Conservation (phyloP, 257 asterid genomes). For the Parsonsia alboflavescens region DNA sequence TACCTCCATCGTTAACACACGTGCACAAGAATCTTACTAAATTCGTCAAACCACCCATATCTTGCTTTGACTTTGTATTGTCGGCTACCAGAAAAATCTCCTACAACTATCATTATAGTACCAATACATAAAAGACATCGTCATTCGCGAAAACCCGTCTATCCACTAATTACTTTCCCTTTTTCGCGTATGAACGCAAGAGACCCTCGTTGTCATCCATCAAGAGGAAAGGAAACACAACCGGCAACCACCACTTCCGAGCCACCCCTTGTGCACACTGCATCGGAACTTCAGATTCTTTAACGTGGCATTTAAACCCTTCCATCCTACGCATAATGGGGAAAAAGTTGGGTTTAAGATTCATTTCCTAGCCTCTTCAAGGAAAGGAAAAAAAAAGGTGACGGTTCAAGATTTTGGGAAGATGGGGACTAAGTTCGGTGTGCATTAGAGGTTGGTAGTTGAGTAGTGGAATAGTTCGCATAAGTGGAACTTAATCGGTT, state of each 20-base stretch:
- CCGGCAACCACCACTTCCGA: not conserved
- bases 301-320: not conserved
- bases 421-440: not conserved
- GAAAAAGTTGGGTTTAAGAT: not conserved
- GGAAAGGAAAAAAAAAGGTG: not conserved
- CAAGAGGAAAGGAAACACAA: not conserved
- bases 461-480: not conserved
- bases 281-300: not conserved
- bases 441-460: not conserved
- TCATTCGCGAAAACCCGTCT: too few relatives aligned
- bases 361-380: not conserved
- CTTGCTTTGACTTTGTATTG: not conserved
- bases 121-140: not conserved
- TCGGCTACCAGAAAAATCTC: not conserved
- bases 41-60: constrained; percentile 10
- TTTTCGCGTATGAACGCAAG: not conserved
- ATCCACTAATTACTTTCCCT: not conserved
- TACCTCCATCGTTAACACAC: constrained; percentile 2
- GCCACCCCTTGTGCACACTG: not conserved
- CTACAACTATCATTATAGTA: too few relatives aligned
- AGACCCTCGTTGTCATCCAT: not conserved
- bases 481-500: too few relatives aligned
- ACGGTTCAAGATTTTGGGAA: not conserved
- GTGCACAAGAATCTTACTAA: constrained; percentile 6
- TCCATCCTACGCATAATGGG: not conserved